Percentiles rank a stretch among this genome's conserved stretches.
phyloP scores from a whole-genome alignment of 257 asterid genomes.

The Scutellaria galericulata region DNA sequence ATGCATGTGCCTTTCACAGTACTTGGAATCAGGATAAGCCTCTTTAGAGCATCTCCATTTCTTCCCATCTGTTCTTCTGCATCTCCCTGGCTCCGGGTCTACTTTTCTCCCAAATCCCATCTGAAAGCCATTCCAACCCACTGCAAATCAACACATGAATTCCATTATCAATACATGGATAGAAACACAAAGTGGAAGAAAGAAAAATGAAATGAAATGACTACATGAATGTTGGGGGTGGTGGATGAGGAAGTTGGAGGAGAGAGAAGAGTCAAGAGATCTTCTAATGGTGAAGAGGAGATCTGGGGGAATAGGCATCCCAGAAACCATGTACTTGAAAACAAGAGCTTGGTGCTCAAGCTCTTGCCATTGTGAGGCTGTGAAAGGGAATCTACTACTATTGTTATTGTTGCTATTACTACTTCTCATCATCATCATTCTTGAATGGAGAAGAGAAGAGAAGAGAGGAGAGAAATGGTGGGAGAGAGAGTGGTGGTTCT shows the following conservation, averaged over 20 bases:
- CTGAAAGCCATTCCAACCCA: constrained; percentile 81
- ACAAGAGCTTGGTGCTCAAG: constrained; percentile 95
- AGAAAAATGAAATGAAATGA: too few relatives aligned
- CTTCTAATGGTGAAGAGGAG: constrained; percentile 80
- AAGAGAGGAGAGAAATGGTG: neutral
- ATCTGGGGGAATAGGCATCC: constrained; percentile 88
- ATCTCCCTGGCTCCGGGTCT: constrained; percentile 97
- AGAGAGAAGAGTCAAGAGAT: constrained; percentile 65
- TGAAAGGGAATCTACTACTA: constrained; percentile 65
- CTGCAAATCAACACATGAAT: constrained; percentile 42
- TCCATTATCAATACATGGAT: neutral
- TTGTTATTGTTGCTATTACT: constrained; percentile 36
- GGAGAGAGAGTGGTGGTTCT: neutral
- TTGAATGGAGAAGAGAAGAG: neutral
- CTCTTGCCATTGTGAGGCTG: constrained; percentile 89
- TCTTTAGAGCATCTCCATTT: constrained; percentile 97
- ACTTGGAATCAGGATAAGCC: constrained; percentile 93
- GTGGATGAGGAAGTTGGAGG: constrained; percentile 64
- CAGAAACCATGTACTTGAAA: constrained; percentile 84
- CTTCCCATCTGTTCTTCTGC: constrained; percentile 96
- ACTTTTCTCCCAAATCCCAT: constrained; percentile 86
- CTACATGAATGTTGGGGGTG: constrained; percentile 54
- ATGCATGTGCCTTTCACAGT: constrained; percentile 99
- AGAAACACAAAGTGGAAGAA: neutral
- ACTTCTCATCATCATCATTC: constrained; percentile 47